These are phyloP conservation scores for Boletellus dicymbophilus DNA, from an alignment of 1,284 basidiomycete species.

Conservation along the genomic window DNA sequence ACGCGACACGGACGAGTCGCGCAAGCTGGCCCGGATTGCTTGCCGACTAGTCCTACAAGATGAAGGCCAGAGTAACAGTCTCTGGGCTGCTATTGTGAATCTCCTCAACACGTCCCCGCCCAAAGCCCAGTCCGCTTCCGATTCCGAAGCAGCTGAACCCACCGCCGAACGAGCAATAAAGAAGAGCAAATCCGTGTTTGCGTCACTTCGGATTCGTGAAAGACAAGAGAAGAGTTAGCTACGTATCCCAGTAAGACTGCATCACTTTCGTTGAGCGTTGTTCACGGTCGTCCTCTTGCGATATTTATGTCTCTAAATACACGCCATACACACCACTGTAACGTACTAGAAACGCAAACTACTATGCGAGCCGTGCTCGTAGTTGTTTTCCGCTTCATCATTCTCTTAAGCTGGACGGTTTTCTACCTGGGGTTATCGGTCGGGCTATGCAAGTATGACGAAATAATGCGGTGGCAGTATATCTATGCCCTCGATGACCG, in stretches of 20 bases:
- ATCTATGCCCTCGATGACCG: no score
- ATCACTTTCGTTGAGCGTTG: neutral
- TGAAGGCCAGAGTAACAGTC: constrained; percentile 59
- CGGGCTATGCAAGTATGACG: no score
- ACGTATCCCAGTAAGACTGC: neutral
- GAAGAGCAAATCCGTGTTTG: constrained; percentile 31
- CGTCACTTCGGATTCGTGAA: constrained; percentile 20
- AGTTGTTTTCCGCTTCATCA: neutral
- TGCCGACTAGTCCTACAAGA: constrained; percentile 62
- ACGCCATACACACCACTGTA: neutral
- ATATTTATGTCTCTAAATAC: constrained; percentile 3
- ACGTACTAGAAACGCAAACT: neutral
- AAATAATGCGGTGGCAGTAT: no score
- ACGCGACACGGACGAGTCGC: constrained; percentile 75
- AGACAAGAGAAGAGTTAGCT: constrained; percentile 5
- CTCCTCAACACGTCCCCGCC: constrained; percentile 51
- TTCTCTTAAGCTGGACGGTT: no score
- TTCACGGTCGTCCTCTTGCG: constrained; percentile 1
- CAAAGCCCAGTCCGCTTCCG: constrained; percentile 19
- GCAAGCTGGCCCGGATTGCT: constrained; percentile 66
- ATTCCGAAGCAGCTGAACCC: constrained; percentile 13
- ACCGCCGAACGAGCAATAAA: neutral
- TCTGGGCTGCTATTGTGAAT: constrained; percentile 68
- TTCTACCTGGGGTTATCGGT: no score
- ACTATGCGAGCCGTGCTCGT: neutral